Evolutionary conservation across 23 red algal genomes (phyloP).

Genomic region (Gracilaria vermiculophylla): DNA sequence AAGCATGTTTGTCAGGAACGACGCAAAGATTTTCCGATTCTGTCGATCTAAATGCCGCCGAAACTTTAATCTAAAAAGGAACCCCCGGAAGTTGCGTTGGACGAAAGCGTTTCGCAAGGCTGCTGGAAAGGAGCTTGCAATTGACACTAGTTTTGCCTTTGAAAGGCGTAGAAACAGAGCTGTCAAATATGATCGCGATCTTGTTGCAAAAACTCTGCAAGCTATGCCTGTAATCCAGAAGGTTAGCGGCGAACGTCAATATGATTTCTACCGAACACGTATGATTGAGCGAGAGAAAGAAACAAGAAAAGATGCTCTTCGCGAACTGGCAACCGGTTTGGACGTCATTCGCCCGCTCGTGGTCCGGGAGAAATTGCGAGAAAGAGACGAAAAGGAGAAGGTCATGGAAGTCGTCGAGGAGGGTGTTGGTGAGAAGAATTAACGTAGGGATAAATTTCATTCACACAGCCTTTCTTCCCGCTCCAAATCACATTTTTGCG

Average conservation of each 20-base stretch:
- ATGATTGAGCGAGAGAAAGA: slow-evolving; percentile 78
- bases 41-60: slow-evolving; percentile 96
- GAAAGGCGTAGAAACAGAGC: slow-evolving; percentile 77
- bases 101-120: slow-evolving; percentile 93
- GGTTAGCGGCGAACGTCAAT: slow-evolving; percentile 49
- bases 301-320: slow-evolving; percentile 64
- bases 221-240: slow-evolving; percentile 81
- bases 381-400: slow-evolving; percentile 1
- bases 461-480: too few relatives aligned
- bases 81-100: slow-evolving; percentile 96
- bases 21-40: slow-evolving; percentile 89
- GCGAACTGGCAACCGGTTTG: slow-evolving; percentile 70
- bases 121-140: slow-evolving; percentile 92
- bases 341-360: slow-evolving; percentile 73
- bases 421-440: background rate
- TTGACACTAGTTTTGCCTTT: slow-evolving; percentile 88
- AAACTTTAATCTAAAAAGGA: slow-evolving; percentile 84
- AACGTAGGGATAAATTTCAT: too few relatives aligned
- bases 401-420: slow-evolving; percentile 40
- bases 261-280: slow-evolving; percentile 65
- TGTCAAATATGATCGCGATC: slow-evolving; percentile 86
- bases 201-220: slow-evolving; percentile 76
- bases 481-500: too few relatives aligned
- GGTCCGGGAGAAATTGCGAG: slow-evolving; percentile 56
- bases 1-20: slow-evolving; percentile 90